Conservation (phyloP, 495 filamentous ascomycete species). For the Trypethelium eluteriae region DNA sequence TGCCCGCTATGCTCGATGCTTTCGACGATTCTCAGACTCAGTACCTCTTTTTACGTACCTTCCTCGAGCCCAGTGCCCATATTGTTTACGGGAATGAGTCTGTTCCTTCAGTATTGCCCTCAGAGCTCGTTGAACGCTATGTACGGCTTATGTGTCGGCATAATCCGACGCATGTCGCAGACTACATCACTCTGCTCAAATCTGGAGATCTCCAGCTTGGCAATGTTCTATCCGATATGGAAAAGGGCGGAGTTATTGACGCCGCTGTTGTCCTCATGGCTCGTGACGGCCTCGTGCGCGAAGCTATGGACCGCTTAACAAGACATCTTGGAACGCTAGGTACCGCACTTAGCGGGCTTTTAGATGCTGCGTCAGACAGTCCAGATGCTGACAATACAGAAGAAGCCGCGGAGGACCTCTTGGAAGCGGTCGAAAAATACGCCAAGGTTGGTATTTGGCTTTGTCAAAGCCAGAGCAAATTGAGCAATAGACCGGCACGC, state of each 20-base stretch:
- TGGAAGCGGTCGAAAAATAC: constrained; percentile 79
- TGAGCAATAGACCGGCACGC: constrained; percentile 21
- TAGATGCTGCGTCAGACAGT: constrained; percentile 48
- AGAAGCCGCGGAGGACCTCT: constrained; percentile 53
- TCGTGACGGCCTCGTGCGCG: constrained; percentile 73
- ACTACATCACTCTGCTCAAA: constrained; percentile 71
- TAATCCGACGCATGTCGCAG: constrained; percentile 71
- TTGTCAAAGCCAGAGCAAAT: constrained; percentile 71
- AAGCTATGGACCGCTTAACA: constrained; percentile 77
- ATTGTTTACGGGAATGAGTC: not conserved
- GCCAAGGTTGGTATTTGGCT: constrained; percentile 88
- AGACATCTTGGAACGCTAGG: constrained; percentile 71
- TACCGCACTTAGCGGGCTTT: constrained; percentile 65
- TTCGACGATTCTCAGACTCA: constrained; percentile 56
- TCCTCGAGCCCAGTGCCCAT: constrained; percentile 60
- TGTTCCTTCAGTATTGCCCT: constrained; percentile 3
- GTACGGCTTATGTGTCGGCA: constrained; percentile 84
- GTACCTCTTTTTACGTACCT: constrained; percentile 67
- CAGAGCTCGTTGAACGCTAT: constrained; percentile 69
- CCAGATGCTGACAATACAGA: constrained; percentile 48
- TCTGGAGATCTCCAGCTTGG: constrained; percentile 75
- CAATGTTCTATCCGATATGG: constrained; percentile 75
- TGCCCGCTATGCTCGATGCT: constrained; percentile 58
- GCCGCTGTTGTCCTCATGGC: constrained; percentile 88
- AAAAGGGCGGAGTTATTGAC: constrained; percentile 82